Evolutionary conservation across 2,329 filamentous ascomycete species (phyloP).

Genomic region (Colletotrichum sp.): DNA sequence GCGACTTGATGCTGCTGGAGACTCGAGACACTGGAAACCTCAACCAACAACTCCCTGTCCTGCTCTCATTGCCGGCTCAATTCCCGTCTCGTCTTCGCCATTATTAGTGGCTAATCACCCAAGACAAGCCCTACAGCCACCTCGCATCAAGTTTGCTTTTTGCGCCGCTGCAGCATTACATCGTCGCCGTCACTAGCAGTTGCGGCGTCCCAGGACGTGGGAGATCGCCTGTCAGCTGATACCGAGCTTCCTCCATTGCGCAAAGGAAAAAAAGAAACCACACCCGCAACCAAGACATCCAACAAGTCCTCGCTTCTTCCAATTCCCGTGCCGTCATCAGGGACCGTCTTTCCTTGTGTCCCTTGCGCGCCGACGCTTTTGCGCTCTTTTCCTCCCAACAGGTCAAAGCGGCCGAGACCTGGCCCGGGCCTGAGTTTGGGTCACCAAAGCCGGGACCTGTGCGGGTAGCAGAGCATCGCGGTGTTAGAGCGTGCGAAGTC

Average conservation of each 20-base stretch:
- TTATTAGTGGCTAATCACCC: not conserved
- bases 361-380: conserved; percentile 3
- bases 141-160: not conserved
- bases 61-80: not conserved
- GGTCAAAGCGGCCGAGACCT: conserved; percentile 19
- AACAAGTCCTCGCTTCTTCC: not conserved
- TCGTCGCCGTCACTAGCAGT: not conserved
- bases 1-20: not conserved
- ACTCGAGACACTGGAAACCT: not conserved
- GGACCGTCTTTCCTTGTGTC: not conserved
- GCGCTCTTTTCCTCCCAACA: conserved; percentile 2
- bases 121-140: not conserved
- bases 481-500: conserved; percentile 14
- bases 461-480: conserved; percentile 6
- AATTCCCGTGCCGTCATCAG: not conserved
- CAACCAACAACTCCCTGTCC: not conserved
- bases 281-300: not conserved
- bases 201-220: not conserved
- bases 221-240: conserved; percentile 17
- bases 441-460: conserved; percentile 9
- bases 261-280: not conserved
- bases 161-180: not conserved
- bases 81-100: not conserved
- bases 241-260: not conserved
- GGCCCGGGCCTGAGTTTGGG: conserved; percentile 12